A percentile compares a stretch with the other conserved stretches of the same genome.
phyloP scores from a whole-genome alignment of 192 early-diverging fungal genomes.

The Rhizoclosmatium sp. region DNA sequence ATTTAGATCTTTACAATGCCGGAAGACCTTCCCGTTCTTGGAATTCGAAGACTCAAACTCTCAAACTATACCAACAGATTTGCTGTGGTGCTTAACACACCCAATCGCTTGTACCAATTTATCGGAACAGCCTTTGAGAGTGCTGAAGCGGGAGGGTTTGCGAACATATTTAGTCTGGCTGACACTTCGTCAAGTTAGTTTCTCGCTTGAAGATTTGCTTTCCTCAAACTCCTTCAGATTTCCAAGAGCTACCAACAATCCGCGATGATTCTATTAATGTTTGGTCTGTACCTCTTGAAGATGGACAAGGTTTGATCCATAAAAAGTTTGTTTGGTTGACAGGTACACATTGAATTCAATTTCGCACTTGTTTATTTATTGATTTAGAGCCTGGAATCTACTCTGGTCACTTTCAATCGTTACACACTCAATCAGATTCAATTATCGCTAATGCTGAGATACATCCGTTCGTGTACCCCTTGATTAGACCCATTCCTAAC shows the following conservation, averaged over 20 bases:
- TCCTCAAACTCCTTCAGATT: slow-evolving; percentile 46
- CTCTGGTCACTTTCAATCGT: slow-evolving; percentile 84
- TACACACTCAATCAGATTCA: slow-evolving; percentile 75
- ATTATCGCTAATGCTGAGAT: slow-evolving; percentile 83
- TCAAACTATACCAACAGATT: slow-evolving; percentile 77
- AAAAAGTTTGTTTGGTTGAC: slow-evolving; percentile 94
- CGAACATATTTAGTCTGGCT: slow-evolving; percentile 74
- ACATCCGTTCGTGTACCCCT: slow-evolving; percentile 68
- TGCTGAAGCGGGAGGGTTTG: slow-evolving; percentile 77
- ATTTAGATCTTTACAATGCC: slow-evolving; percentile 74
- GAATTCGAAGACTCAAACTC: slow-evolving; percentile 84
- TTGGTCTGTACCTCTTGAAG: slow-evolving; percentile 68
- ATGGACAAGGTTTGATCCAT: slow-evolving; percentile 71
- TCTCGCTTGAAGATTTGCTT: not conserved
- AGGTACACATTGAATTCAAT: slow-evolving; percentile 40
- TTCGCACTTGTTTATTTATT: not conserved
- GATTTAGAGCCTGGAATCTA: slow-evolving; percentile 80
- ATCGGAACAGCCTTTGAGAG: slow-evolving; percentile 67
- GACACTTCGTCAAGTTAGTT: slow-evolving; percentile 69
- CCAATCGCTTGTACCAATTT: slow-evolving; percentile 91
- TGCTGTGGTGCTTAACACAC: slow-evolving; percentile 81
- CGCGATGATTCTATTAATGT: slow-evolving; percentile 66
- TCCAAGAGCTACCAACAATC: slow-evolving; percentile 71
- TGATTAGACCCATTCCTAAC: slow-evolving; percentile 32
- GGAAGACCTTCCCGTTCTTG: slow-evolving; percentile 75